Evolutionary conservation across 176 grass and related monocot species (phyloP).

Genomic region (Rhipidocladum racemiflorum): DNA sequence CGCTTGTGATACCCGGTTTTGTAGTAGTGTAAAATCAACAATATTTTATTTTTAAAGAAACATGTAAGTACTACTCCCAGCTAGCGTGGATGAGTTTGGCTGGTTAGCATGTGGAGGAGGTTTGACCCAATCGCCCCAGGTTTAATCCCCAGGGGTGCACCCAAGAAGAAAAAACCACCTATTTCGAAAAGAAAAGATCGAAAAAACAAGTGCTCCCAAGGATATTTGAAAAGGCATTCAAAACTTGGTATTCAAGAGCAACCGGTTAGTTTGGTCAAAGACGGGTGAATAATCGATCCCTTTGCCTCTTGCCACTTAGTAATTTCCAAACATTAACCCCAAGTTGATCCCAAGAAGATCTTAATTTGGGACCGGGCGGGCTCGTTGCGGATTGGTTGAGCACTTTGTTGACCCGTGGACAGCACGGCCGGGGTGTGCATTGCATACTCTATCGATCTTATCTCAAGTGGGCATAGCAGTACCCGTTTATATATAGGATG

Average conservation of each 20-base stretch:
- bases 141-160: not conserved
- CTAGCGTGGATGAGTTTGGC: not conserved
- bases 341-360: not conserved
- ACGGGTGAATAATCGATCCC: not conserved
- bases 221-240: not conserved
- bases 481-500: no score
- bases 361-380: not conserved
- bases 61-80: not conserved
- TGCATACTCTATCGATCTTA: not conserved
- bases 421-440: not conserved
- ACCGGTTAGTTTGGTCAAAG: not conserved
- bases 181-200: no score
- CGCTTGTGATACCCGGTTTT: no score
- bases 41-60: not conserved
- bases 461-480: conserved; percentile 23
- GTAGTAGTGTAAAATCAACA: not conserved
- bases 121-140: not conserved
- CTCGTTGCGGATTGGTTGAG: conserved; percentile 9
- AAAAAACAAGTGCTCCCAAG: not conserved
- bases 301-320: not conserved
- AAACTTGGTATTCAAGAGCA: not conserved
- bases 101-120: not conserved
- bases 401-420: conserved; percentile 27
- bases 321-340: not conserved
- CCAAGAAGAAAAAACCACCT: not conserved